Base-by-base conservation (phyloP, 2,329 filamentous ascomycete species). In the Orbilia quercus region DNA sequence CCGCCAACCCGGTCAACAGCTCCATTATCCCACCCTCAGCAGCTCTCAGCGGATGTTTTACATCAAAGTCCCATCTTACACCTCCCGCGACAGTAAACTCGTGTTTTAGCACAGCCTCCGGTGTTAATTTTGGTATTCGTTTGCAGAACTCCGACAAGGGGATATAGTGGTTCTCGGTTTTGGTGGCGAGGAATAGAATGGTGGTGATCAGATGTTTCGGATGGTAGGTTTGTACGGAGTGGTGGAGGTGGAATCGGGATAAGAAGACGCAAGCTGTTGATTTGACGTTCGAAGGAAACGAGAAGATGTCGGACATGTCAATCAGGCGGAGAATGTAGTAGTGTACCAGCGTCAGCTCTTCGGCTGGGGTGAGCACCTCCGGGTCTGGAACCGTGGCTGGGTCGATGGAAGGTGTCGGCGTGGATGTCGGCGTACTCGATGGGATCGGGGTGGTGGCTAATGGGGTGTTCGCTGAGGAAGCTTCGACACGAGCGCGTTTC, bases 171-270 rank as follows among this genome's bases (percentile, higher is more conserved):
- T 91, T 91, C 79, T 99, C 94, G 2, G 92, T 91, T 82, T 99
- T 99, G 78, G 90, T 92, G 7, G 92, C 92, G 75, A 99, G 91
- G 83, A 96, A 98, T 62, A 99, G 86, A 36, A 91, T 91, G 28
- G 92, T 95, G 79, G 93, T 91, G 80, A 96, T 88, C 76, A 98
- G 90, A 75, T 92, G 89, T 75, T 91, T 90, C 0, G 93, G 94
- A 75, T 94, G 91, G 80, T 99, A 98, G 28, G 93, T 96, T 91
- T 98, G 96, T 78, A 93, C 88, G 42, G 91, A 96, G 82, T 98
- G 96, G 79, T 91, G 94, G 38, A 96, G 86, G 83, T 98, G 99
- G 85, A 99, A 98, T 67, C 95, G 90, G 64, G 91, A 90, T 72
- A 99, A 86, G 80, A 96, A 97, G 79, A 96, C 88, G 74, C 94